phyloP scores from a whole-genome alignment of 1,139 yeast genomes.

The Oligophagozyma castellii region DNA sequence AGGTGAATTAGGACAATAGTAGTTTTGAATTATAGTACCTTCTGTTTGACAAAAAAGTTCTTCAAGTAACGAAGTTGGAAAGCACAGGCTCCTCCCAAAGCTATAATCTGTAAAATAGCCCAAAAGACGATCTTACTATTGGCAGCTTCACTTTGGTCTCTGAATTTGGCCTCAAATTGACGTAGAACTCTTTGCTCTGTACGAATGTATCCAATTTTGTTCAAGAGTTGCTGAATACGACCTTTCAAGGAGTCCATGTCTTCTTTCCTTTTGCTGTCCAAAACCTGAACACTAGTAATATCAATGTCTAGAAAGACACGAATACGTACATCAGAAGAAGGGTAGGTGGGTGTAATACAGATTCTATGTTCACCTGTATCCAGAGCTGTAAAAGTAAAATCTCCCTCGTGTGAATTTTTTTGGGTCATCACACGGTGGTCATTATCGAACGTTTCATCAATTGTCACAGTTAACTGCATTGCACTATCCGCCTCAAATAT shows the following conservation, averaged over 20 bases:
- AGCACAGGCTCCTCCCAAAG: slow-evolving; percentile 35
- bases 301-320: slow-evolving; percentile 36
- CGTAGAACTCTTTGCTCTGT: slow-evolving; percentile 40
- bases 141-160: slow-evolving; percentile 41
- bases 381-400: slow-evolving; percentile 46
- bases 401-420: slow-evolving; percentile 36
- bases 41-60: slow-evolving; percentile 49
- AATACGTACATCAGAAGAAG: slow-evolving; percentile 29
- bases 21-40: slow-evolving; percentile 41
- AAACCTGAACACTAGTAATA: slow-evolving; percentile 33
- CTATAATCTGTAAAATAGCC: slow-evolving; percentile 38
- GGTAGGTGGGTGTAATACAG: slow-evolving; percentile 42
- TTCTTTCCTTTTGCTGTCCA: slow-evolving; percentile 35
- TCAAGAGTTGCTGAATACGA: slow-evolving; percentile 32
- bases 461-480: slow-evolving; percentile 29
- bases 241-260: slow-evolving; percentile 30
- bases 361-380: slow-evolving; percentile 51
- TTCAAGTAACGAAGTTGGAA: slow-evolving; percentile 51
- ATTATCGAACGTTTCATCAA: slow-evolving; percentile 44
- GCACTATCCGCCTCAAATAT: slow-evolving; percentile 27
- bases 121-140: slow-evolving; percentile 40
- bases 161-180: slow-evolving; percentile 38
- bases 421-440: slow-evolving; percentile 46
- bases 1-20: too few relatives aligned
- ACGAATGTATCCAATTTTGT: slow-evolving; percentile 35